These are phyloP conservation scores for Beta vulgaris DNA, from an alignment of 148 eudicot genomes.

Conservation along the genomic window DNA sequence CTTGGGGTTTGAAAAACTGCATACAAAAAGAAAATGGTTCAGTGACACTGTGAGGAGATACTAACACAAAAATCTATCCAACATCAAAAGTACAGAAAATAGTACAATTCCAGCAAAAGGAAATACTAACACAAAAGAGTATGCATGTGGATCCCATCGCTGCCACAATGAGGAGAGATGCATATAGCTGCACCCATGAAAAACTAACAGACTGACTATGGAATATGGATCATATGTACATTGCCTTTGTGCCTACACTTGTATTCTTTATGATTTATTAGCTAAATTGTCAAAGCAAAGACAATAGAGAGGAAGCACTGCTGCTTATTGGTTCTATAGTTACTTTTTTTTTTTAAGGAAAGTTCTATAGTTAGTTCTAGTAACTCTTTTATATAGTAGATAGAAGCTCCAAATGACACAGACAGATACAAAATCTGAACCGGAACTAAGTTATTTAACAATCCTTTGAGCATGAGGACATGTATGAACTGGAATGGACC, in stretches of 20 bases:
- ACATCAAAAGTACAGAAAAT: too few relatives aligned
- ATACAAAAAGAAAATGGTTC: too few relatives aligned
- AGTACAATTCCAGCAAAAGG: not conserved
- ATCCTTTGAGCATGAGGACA: not conserved
- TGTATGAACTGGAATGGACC: not conserved
- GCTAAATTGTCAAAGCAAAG: constrained; percentile 5
- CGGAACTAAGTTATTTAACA: not conserved
- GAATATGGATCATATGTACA: not conserved
- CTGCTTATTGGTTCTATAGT: not conserved
- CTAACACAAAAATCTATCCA: too few relatives aligned
- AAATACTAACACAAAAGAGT: not conserved
- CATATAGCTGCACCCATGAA: not conserved
- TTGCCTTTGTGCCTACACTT: not conserved
- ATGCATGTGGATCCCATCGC: not conserved
- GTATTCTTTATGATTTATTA: not conserved
- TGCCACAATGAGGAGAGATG: not conserved
- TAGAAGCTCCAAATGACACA: constrained; percentile 7
- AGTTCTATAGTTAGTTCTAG: too few relatives aligned
- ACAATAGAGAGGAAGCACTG: not conserved
- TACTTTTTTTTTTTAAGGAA: too few relatives aligned
- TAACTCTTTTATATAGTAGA: not conserved
- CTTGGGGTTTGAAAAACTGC: too few relatives aligned
- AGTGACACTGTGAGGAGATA: too few relatives aligned
- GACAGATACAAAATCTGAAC: not conserved
- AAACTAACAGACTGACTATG: not conserved